Evolutionary conservation across 2,329 filamentous ascomycete genomes (phyloP).

Genomic region (Nothophaeocryptopus gaeumannii): DNA sequence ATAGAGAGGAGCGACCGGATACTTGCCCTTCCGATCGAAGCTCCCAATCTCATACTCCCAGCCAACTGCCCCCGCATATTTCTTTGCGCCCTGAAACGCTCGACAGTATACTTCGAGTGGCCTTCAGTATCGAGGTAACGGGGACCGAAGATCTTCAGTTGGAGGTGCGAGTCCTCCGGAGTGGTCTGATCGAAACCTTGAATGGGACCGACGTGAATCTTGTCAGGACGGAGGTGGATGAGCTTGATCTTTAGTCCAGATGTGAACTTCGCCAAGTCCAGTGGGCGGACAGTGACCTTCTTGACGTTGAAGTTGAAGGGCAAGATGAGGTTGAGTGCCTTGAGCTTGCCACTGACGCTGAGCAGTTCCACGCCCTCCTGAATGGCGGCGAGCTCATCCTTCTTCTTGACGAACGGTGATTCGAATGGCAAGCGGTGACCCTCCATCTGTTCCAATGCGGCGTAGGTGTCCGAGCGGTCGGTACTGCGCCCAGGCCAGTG

Average conservation of each 20-base stretch:
- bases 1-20: too few relatives aligned
- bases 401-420: not conserved
- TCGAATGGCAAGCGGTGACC: not conserved
- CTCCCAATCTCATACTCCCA: too few relatives aligned
- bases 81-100: too few relatives aligned
- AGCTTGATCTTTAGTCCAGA: not conserved
- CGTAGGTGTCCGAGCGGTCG: not conserved
- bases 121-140: too few relatives aligned
- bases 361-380: not conserved
- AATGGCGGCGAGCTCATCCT: not conserved
- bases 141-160: too few relatives aligned
- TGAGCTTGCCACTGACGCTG: not conserved
- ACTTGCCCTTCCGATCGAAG: too few relatives aligned
- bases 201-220: too few relatives aligned
- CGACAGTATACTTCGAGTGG: too few relatives aligned
- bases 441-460: too few relatives aligned
- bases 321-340: constrained; percentile 2
- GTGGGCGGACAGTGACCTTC: not conserved
- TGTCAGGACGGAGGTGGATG: not conserved
- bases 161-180: too few relatives aligned
- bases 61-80: too few relatives aligned
- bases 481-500: not conserved
- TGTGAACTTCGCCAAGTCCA: not conserved
- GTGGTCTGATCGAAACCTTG: too few relatives aligned
- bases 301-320: not conserved